Percentiles rank a stretch among this genome's conserved stretches.
Conservation (phyloP, 2,329 filamentous ascomycete species). For the Ophiocordyceps unilateralis region DNA sequence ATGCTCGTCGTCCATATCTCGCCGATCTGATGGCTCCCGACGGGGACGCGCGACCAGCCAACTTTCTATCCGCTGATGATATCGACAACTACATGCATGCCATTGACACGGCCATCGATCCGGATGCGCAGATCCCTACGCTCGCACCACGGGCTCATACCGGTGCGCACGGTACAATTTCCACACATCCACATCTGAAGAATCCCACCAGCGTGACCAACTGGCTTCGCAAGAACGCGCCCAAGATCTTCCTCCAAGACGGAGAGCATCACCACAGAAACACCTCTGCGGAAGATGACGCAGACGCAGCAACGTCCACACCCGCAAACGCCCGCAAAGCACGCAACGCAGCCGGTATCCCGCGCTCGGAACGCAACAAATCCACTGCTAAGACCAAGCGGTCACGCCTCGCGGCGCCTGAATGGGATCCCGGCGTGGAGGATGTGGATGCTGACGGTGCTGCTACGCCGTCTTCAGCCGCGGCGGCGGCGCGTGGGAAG, state of each 20-base stretch:
- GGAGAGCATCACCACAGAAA: constrained; percentile 19
- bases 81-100: constrained; percentile 58
- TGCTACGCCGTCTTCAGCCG: constrained; percentile 13
- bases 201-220: constrained; percentile 92
- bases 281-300: constrained; percentile 8
- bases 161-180: no score
- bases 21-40: constrained; percentile 31
- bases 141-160: constrained; percentile 31
- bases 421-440: constrained; percentile 20
- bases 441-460: constrained; percentile 17
- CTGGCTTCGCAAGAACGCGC: constrained; percentile 76
- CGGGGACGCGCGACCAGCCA: constrained; percentile 37
- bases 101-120: constrained; percentile 35
- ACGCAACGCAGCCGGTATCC: neutral
- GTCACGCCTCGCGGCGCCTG: constrained; percentile 6
- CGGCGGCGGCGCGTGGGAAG: constrained; percentile 18
- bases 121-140: constrained; percentile 26
- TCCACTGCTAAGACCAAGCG: constrained; percentile 22
- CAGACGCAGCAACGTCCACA: neutral
- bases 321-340: neutral
- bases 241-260: constrained; percentile 67
- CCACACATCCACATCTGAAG: constrained; percentile 23
- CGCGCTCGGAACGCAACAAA: constrained; percentile 12
- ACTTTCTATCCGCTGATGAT: constrained; percentile 52
- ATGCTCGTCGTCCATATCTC: constrained; percentile 42